phyloP scores from a whole-genome alignment of 768 basidiomycete genomes.

The Cystofilobasidium capitatum region DNA sequence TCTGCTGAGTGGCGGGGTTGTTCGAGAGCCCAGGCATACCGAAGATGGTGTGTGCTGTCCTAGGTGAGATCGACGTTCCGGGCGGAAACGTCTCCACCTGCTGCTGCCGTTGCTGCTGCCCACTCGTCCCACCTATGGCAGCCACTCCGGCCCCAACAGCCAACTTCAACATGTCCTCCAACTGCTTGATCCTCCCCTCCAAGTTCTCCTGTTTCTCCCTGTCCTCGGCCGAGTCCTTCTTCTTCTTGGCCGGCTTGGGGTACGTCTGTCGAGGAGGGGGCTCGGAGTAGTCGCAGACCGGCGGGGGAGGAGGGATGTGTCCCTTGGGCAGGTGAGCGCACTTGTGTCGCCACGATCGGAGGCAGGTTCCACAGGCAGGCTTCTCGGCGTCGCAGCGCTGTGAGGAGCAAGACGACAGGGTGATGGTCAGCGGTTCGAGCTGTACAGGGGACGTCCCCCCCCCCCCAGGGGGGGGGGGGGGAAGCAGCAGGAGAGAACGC shows the following conservation, averaged over 20 bases:
- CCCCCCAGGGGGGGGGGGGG: background rate
- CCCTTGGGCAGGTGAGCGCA: background rate
- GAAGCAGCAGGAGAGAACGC: background rate
- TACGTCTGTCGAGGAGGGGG: conserved; percentile 1
- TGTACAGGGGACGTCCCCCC: too few species aligned
- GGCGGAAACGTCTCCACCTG: background rate
- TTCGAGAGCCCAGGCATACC: too few species aligned
- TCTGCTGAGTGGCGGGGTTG: background rate
- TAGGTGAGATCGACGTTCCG: background rate
- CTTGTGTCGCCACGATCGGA: background rate
- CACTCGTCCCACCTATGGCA: background rate
- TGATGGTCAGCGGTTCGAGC: background rate
- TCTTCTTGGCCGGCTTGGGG: background rate
- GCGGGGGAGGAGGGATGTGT: background rate
- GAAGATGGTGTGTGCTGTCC: too few species aligned
- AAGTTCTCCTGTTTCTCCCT: conserved; percentile 5
- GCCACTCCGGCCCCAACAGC: conserved; percentile 7
- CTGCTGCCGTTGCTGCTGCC: background rate
- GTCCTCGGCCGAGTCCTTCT: background rate
- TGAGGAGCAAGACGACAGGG: background rate
- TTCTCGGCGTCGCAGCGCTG: conserved; percentile 12
- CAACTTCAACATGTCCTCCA: conserved; percentile 6
- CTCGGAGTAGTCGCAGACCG: conserved; percentile 3
- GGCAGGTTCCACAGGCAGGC: conserved; percentile 7
- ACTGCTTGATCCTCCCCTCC: conserved; percentile 4